Evolutionary conservation across 495 filamentous ascomycete species (phyloP), one percentile per base, ranked within the genome.

Genomic region (Penicillium pancosmium): DNA sequence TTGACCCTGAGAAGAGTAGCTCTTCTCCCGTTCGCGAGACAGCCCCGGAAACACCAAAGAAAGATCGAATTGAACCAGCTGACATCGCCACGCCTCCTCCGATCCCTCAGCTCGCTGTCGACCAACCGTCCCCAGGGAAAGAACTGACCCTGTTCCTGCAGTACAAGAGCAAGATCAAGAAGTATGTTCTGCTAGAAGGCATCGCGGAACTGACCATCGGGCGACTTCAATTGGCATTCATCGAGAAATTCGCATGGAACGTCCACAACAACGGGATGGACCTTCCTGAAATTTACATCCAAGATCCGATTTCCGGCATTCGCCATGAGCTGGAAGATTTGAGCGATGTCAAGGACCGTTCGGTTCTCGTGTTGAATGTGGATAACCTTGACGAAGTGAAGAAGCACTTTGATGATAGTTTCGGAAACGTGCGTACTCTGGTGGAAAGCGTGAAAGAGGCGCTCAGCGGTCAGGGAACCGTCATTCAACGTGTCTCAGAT

Each of bases 231-330:
- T 82, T 98, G 34, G 93, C 93, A n/a, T 98, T 98, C 71, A 98
- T 98, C 63, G 95, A 98, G 62, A 98, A 97, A 65, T 98, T 98
- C 66, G 92, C 92, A 7, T 98, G 96, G 92, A 97, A 94, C 63
- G 96, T 92, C 1, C 93, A 96, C 62, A 90, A 87, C 64, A 93
- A 98, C 68, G 94, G 95, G 21, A 86, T 85, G 12, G 94, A 98
- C 66, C 78, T 98, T 31, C 94, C 94, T 0, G 94, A 98, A 65
- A 97, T 98, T 31, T 97, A 98, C 71, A 93, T 98, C 40, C 95
- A 98, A 72, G 94, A 98, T 71, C 86, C 93, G 6, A 82, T 97
- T 11, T 97, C 93, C 9, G 95, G 94, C 5, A 90, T 97, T 23
- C 90, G 94, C 19, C 91, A 99, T 70, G 94, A 98, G 70, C 77